Evolutionary conservation across 2,329 filamentous ascomycete genomes (phyloP), one percentile per base, ranked within the genome.

Genomic region (Magnaporthiopsis rhizophila): DNA sequence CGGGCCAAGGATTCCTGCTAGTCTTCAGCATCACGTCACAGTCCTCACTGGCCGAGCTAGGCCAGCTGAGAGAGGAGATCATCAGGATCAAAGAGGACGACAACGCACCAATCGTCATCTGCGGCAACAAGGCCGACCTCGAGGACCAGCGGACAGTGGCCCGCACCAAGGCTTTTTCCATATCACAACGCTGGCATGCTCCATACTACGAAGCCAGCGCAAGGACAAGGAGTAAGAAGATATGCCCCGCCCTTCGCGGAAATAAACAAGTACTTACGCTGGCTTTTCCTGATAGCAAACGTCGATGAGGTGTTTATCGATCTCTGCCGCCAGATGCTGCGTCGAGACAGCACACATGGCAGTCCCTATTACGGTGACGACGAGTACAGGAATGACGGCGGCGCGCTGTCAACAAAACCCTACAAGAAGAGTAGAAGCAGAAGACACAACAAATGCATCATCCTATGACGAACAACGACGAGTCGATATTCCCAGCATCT

Each of bases 201-300:
- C 92, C 92, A 0, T 97, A 96, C 75, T 97, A 96, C 73, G 92
- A 97, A 78, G 89, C 92, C 50, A 94, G 90, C 67, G 92, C 92
- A 62, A 83, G 92, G 68, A 87, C 90, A 70, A 83, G 89, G 72
- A 90, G 72, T 90, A 73, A 72, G 82, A 34, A 58, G 18, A 9
- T 5, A 11, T 30, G 24, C 50, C 53, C 28, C 1, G n/a, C 38
- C 2, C 58, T 18, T 11, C 50, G 11, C 36, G 21, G 26, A 75
- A 59, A 57, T 61, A 50, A 53, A 57, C 62, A 50, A 53, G 58
- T 38, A 18, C 24, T 30, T 38, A 28, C 21, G 13, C 21, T 56
- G 62, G 15, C 56, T 30, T 26, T 15, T 50, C 28, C 26, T 13
- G 28, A 53, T 66, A 86, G 83, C 89, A 67, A 97, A 97, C 70